phyloP scores from a whole-genome alignment of 257 asterid genomes.

The Verbena officinalis region DNA sequence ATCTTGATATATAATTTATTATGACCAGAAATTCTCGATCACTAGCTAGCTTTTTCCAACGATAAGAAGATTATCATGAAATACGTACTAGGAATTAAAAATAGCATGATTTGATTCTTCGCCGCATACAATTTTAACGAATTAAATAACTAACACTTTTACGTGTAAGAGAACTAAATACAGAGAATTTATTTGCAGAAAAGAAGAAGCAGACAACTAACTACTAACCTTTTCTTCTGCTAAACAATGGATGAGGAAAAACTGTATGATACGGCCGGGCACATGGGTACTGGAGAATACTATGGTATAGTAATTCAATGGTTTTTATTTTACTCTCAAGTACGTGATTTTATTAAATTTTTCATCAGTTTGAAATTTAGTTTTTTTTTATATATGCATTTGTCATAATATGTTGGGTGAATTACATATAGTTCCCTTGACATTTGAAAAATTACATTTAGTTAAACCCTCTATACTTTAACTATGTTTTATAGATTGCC shows the following conservation, averaged over 20 bases:
- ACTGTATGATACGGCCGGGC: neutral
- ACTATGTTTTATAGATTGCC: no score
- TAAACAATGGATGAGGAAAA: neutral
- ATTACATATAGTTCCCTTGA: no score
- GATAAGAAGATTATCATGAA: constrained; percentile 11
- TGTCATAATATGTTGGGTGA: no score
- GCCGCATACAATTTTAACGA: no score
- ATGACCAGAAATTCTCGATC: constrained; percentile 10
- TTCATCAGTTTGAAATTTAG: no score
- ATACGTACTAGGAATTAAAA: constrained; percentile 3
- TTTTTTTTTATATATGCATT: no score
- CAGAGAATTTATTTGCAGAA: neutral
- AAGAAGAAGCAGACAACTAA: neutral
- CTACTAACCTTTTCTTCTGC: no score
- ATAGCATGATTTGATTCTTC: constrained; percentile 27
- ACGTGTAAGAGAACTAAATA: neutral
- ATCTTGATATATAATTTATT: neutral
- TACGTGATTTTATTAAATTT: no score
- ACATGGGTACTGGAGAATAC: constrained; percentile 7
- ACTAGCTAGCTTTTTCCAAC: constrained; percentile 6
- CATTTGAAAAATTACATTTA: no score
- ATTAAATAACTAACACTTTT: neutral
- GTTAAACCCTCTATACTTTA: no score
- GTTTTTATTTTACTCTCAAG: no score
- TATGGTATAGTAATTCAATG: no score